Evolutionary conservation across 805 yeast genomes (phyloP).

Genomic region (Blastobotrys robertii): DNA sequence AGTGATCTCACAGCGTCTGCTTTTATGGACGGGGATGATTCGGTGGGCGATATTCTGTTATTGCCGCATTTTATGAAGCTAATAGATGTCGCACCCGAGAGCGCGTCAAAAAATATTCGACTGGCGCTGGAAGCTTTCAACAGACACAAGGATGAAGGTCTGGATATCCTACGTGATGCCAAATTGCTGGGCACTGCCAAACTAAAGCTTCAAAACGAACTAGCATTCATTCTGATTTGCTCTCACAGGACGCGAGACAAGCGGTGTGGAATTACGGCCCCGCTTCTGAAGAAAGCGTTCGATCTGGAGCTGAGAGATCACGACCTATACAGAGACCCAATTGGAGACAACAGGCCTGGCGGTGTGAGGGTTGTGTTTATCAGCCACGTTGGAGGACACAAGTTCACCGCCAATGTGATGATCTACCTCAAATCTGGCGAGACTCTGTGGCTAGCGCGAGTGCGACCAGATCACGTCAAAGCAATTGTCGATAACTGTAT

Average conservation of each 20-base stretch:
- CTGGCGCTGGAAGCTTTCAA: no score
- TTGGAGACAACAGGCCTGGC: slow-evolving; percentile 59
- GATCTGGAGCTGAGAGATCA: slow-evolving; percentile 61
- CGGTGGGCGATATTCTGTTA: no score
- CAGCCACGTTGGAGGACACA: slow-evolving; percentile 95
- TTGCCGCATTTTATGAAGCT: no score
- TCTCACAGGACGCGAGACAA: slow-evolving; percentile 89
- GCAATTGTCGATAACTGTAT: slow-evolving; percentile 72
- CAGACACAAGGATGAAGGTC: no score
- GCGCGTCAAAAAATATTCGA: no score
- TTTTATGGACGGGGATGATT: no score
- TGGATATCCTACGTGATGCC: no score
- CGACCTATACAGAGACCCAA: slow-evolving; percentile 61
- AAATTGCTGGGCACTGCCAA: no score
- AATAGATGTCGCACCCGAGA: no score
- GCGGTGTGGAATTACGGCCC: slow-evolving; percentile 90
- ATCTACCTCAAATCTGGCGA: slow-evolving; percentile 66
- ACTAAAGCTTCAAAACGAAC: background rate
- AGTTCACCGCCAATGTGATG: slow-evolving; percentile 81
- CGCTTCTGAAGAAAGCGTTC: slow-evolving; percentile 72
- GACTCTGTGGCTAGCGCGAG: slow-evolving; percentile 80
- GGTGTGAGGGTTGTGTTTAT: slow-evolving; percentile 66
- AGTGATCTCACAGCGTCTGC: no score
- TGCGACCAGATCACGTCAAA: slow-evolving; percentile 65
- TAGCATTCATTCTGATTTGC: slow-evolving; percentile 53